Conservation (phyloP, 1,139 yeast species). For the Yamadazyma trypodendri region DNA sequence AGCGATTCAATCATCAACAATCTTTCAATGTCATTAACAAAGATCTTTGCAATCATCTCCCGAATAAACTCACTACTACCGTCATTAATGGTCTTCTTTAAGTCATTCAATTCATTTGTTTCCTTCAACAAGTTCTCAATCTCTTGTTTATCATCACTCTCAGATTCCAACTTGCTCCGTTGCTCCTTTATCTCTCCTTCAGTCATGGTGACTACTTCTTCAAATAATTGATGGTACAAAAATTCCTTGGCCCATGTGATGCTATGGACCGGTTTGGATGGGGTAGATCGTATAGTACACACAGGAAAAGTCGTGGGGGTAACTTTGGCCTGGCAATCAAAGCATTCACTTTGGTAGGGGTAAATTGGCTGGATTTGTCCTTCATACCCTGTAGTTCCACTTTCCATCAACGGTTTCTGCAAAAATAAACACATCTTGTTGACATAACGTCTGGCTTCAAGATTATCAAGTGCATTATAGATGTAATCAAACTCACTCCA, state of each 20-base stretch:
- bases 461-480: conserved; percentile 90
- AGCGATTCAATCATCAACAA: conserved; percentile 68
- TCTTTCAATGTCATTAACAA: conserved; percentile 70
- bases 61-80: conserved; percentile 31
- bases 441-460: conserved; percentile 89
- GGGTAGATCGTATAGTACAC: conserved; percentile 95
- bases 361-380: conserved; percentile 93
- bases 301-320: conserved; percentile 92
- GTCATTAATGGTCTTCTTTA: conserved; percentile 48
- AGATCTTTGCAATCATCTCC: conserved; percentile 55
- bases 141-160: conserved; percentile 64
- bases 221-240: conserved; percentile 78
- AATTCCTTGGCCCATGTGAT: conserved; percentile 97
- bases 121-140: conserved; percentile 68
- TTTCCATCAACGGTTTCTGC: conserved; percentile 77
- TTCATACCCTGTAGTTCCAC: conserved; percentile 92
- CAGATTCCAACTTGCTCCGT: conserved; percentile 39
- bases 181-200: conserved; percentile 28
- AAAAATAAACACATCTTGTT: conserved; percentile 78
- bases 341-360: conserved; percentile 85
- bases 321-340: conserved; percentile 84
- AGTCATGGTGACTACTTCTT: conserved; percentile 39
- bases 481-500: conserved; percentile 75
- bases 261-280: conserved; percentile 94
- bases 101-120: conserved; percentile 68